These are phyloP conservation scores for Phytophthora agathidicida DNA, from an alignment of 352 stramenopile species.

Conservation along the genomic window DNA sequence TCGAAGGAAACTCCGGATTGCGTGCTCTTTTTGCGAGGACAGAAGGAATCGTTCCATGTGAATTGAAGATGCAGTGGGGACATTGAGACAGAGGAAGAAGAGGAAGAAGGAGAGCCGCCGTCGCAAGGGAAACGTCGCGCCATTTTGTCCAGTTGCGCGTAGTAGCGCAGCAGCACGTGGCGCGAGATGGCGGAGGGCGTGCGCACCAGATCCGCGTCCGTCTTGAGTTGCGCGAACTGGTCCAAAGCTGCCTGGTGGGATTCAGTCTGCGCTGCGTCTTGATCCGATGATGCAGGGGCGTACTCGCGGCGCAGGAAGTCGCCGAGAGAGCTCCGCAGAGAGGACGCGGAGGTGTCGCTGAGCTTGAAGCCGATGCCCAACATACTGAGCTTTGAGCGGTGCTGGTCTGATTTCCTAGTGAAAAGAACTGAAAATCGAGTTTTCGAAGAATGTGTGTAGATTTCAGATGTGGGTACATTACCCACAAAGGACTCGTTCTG, in stretches of 20 bases:
- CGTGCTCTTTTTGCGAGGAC: conserved; percentile 82
- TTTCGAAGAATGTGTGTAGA: conserved; percentile 8
- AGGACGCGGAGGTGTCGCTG: conserved; percentile 54
- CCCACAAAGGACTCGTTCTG: too few relatives aligned
- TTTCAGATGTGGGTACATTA: conserved; percentile 5
- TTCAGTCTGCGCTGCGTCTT: not conserved
- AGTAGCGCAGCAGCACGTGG: conserved; percentile 79
- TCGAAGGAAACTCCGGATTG: conserved; percentile 77
- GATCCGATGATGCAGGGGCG: conserved; percentile 41
- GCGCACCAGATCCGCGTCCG: conserved; percentile 74
- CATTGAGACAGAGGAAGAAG: conserved; percentile 4
- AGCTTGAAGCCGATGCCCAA: conserved; percentile 82
- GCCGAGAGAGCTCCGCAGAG: conserved; percentile 54
- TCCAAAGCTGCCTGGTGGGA: conserved; percentile 44
- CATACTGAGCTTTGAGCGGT: conserved; percentile 46
- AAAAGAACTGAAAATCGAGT: not conserved
- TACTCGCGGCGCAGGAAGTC: conserved; percentile 79
- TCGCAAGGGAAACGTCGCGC: conserved; percentile 63
- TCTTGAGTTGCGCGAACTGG: conserved; percentile 62
- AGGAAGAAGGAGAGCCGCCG: conserved; percentile 13
- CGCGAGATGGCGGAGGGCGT: conserved; percentile 69
- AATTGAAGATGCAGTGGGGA: conserved; percentile 72
- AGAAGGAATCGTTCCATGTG: conserved; percentile 93
- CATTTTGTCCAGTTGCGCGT: conserved; percentile 74
- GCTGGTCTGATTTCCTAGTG: conserved; percentile 8